phyloP scores from a whole-genome alignment of 2,329 filamentous ascomycete species.

The Emmonsia crescens region DNA sequence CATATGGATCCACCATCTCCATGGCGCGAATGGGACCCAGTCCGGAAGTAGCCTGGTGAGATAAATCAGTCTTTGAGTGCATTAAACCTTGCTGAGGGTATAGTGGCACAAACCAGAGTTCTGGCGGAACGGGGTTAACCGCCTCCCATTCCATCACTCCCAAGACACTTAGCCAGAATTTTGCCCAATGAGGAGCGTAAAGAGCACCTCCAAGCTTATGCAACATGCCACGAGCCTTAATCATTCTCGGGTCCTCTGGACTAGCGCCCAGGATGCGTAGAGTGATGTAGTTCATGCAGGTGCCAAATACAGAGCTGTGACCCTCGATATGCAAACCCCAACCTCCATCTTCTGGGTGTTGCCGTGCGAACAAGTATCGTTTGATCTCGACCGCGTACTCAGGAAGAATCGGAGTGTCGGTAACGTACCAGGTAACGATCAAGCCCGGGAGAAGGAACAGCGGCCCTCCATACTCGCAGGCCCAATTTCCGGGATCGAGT shows the following conservation, averaged over 20 bases:
- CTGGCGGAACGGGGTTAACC: conserved; percentile 87
- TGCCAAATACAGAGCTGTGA: conserved; percentile 85
- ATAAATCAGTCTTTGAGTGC: conserved; percentile 7
- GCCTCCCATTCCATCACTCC: conserved; percentile 81
- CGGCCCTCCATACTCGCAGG: conserved; percentile 91
- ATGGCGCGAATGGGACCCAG: conserved; percentile 80
- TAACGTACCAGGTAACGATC: conserved; percentile 78
- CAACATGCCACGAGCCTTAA: conserved; percentile 69
- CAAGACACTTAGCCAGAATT: conserved; percentile 83
- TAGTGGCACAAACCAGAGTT: conserved; percentile 56
- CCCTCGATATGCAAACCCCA: conserved; percentile 96
- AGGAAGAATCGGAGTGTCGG: conserved; percentile 72
- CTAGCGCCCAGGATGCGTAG: conserved; percentile 73
- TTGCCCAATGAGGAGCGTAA: conserved; percentile 86
- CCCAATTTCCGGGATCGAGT: conserved; percentile 84
- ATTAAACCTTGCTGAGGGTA: not conserved
- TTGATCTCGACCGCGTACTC: conserved; percentile 79
- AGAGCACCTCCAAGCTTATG: conserved; percentile 78
- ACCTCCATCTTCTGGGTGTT: conserved; percentile 79
- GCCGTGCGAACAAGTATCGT: conserved; percentile 79
- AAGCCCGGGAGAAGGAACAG: conserved; percentile 89
- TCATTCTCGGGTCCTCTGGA: conserved; percentile 72
- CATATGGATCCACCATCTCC: conserved; percentile 98
- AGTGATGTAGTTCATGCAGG: conserved; percentile 72
- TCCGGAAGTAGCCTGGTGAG: conserved; percentile 59